Evolutionary conservation across 2,329 filamentous ascomycete genomes (phyloP).

Genomic region (Thermothelomyces thermophilus): DNA sequence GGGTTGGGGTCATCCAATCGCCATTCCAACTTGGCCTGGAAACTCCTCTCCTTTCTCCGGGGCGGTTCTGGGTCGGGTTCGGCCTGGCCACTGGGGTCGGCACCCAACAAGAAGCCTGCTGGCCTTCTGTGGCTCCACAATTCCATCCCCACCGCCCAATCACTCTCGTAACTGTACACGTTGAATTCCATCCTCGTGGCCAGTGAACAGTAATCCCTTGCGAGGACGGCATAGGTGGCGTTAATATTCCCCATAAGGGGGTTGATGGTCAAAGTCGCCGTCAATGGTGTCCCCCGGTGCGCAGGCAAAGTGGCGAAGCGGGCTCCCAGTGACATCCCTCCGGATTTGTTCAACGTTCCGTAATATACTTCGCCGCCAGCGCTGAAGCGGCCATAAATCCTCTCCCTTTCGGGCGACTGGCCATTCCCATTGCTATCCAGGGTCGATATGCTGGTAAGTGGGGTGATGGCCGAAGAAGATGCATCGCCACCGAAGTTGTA

Average conservation of each 20-base stretch:
- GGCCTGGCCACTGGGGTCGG: constrained; percentile 26
- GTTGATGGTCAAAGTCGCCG: constrained; percentile 86
- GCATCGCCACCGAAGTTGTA: constrained; percentile 89
- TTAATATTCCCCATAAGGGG: constrained; percentile 91
- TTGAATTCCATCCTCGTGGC: constrained; percentile 95
- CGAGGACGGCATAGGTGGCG: constrained; percentile 85
- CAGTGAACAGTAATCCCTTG: constrained; percentile 73
- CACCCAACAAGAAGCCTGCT: constrained; percentile 32
- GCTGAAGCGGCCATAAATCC: constrained; percentile 74
- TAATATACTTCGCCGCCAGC: constrained; percentile 94
- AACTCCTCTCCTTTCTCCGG: constrained; percentile 35
- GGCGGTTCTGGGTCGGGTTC: constrained; percentile 17
- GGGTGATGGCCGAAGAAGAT: constrained; percentile 25
- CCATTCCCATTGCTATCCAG: constrained; percentile 19
- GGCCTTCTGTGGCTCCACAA: constrained; percentile 67
- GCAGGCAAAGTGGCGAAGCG: constrained; percentile 82
- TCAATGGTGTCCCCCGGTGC: constrained; percentile 81
- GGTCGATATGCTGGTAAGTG: constrained; percentile 16
- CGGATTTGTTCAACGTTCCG: constrained; percentile 87
- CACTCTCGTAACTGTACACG: constrained; percentile 95
- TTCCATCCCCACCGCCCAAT: constrained; percentile 86
- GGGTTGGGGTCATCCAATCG: constrained; percentile 38
- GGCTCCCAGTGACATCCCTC: constrained; percentile 80
- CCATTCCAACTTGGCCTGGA: constrained; percentile 46
- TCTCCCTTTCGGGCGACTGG: constrained; percentile 41